Conservation (phyloP, 2,329 filamentous ascomycete species). For the Claviceps spartinae region DNA sequence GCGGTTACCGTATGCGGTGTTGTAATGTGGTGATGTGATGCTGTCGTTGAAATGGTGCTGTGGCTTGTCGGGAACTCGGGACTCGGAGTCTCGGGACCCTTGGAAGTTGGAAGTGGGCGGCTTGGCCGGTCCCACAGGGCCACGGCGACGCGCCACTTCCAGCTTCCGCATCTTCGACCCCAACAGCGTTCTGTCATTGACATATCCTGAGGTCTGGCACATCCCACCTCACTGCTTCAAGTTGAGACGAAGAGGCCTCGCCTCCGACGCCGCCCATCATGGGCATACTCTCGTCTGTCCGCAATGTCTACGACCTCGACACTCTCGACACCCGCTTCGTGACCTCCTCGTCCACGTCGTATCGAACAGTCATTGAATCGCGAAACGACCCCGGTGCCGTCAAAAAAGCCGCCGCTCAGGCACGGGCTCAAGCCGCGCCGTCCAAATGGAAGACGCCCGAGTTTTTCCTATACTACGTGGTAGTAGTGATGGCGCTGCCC, state of each 20-base stretch:
- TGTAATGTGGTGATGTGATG: no score
- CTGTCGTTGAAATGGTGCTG: no score
- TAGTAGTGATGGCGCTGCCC: slow-evolving; percentile 54
- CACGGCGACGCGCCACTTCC: no score
- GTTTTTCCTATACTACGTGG: slow-evolving; percentile 67
- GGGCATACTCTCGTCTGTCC: slow-evolving; percentile 29
- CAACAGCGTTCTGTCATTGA: no score
- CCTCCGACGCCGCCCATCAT: slow-evolving; percentile 17
- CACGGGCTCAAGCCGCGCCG: slow-evolving; percentile 33
- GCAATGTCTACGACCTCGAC: slow-evolving; percentile 49
- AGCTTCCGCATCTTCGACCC: no score
- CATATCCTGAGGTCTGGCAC: no score
- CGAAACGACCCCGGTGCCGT: slow-evolving; percentile 27
- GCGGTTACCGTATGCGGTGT: no score
- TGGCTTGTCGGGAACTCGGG: no score
- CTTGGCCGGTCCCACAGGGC: no score
- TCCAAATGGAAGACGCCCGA: slow-evolving; percentile 79
- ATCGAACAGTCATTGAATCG: slow-evolving; percentile 42
- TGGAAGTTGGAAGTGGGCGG: no score
- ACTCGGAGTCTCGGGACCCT: no score
- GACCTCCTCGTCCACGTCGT: slow-evolving; percentile 54
- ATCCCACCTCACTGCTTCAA: no score
- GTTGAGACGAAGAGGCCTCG: background rate
- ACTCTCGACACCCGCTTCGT: slow-evolving; percentile 52
- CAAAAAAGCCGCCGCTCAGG: slow-evolving; percentile 20